Base-by-base conservation (phyloP, 345 rosid species). In the Corchorus olitorius region DNA sequence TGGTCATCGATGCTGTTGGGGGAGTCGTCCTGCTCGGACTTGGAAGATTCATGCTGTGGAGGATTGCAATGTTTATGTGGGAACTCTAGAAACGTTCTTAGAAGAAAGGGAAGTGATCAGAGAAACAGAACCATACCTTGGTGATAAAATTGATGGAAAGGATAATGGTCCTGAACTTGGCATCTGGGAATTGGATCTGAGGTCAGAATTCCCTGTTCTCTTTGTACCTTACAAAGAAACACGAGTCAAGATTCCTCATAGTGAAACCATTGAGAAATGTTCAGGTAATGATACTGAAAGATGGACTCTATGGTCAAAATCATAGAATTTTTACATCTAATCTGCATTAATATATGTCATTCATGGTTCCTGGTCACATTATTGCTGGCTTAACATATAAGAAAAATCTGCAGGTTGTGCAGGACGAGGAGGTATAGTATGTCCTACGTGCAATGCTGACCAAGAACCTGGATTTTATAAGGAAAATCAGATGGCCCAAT, bases 1-100 rank as follows among this genome's bases (percentile, higher is more conserved):
- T 11, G 97, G 95, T 41, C 99, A 93, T 76, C 93, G 91, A 62
- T 96, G 97, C 67, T 96, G 99, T 84, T 93, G 98, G 98, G 99
- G 98, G 77, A 96, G 99, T 75, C 95, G 89, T 73, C 99, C 97
- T 37, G 95, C 99, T 86, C 90, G 99, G 52, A 87, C 97, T 4
- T 96, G 99, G 98, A 96, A 84, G 87, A 96, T 96, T 85, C 92
- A 65, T 41, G 82, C 92, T 0, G 76, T 93, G 3, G 99, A 96
- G 82, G 99, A 92, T 86, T 96, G 99, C 82, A 93, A 93, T 83
- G 98, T 96, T 69, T 92, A 93, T 75, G 93, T 92, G 3, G 99
- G 99, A 73, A 92, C 97, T 65, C 90, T 96, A 5, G 99, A 96
- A 37, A 91, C 98, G 54, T 93, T 96, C 76, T 70, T 90, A 43